Evolutionary conservation across 805 yeast genomes (phyloP).

Genomic region (Myxozyma lipomycoides): DNA sequence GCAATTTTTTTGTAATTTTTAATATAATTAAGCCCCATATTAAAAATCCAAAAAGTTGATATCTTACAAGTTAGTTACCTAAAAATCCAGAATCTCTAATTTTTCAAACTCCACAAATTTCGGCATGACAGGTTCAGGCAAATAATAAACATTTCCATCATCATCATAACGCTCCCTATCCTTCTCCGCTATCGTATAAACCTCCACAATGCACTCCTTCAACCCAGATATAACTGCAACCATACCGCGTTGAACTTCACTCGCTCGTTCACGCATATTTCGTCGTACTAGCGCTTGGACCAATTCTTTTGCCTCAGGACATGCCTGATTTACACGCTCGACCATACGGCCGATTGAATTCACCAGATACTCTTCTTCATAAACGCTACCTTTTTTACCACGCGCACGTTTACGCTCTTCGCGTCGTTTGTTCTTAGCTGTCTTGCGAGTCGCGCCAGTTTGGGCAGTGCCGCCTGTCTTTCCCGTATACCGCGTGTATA

Average conservation of each 20-base stretch:
- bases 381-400: conserved; percentile 96
- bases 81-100: conserved; percentile 19
- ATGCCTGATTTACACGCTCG: conserved; percentile 72
- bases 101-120: conserved; percentile 15
- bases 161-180: conserved; percentile 89
- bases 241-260: conserved; percentile 68
- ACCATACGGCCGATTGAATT: conserved; percentile 82
- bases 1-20: background rate
- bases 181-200: conserved; percentile 73
- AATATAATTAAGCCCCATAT: background rate
- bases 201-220: conserved; percentile 62
- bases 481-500: conserved; percentile 94
- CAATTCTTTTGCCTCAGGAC: conserved; percentile 66
- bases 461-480: conserved; percentile 93
- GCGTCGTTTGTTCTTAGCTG: conserved; percentile 86
- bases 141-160: conserved; percentile 69
- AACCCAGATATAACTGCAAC: conserved; percentile 54
- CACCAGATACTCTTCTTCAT: conserved; percentile 92
- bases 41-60: background rate
- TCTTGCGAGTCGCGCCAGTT: conserved; percentile 90
- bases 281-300: conserved; percentile 75
- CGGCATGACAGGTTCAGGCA: conserved; percentile 24
- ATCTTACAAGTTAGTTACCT: conserved; percentile 1
- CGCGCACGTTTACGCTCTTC: conserved; percentile 95
- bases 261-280: conserved; percentile 70